phyloP scores from a whole-genome alignment of 1,284 basidiomycete genomes.

The Ganoderma sinense region DNA sequence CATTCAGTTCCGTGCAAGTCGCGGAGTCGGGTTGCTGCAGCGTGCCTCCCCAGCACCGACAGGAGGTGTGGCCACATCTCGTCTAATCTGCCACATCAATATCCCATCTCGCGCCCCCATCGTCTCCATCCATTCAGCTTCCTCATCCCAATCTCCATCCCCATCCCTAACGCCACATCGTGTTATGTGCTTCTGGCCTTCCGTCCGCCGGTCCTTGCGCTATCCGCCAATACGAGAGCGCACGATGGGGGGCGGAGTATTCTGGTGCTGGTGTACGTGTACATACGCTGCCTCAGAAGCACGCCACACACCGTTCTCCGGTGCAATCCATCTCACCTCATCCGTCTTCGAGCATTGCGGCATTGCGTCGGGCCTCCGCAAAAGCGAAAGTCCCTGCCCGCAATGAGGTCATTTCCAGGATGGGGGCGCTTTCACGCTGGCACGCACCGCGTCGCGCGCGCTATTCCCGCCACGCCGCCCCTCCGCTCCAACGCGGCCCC shows the following conservation, averaged over 20 bases:
- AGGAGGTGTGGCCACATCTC: slow-evolving; percentile 4
- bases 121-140: slow-evolving; percentile 6
- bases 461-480: slow-evolving; percentile 18
- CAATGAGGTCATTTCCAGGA: slow-evolving; percentile 27
- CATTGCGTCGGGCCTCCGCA: neutral
- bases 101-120: neutral
- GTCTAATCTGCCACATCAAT: slow-evolving; percentile 1
- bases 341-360: slow-evolving; percentile 17
- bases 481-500: slow-evolving; percentile 21
- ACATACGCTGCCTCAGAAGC: slow-evolving; percentile 15
- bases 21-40: slow-evolving; percentile 22
- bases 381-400: slow-evolving; percentile 1
- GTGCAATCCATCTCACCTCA: slow-evolving; percentile 9
- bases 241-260: slow-evolving; percentile 10
- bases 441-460: slow-evolving; percentile 13
- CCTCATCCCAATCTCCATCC: slow-evolving; percentile 9
- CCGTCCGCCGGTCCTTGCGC: neutral
- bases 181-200: slow-evolving; percentile 2
- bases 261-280: neutral
- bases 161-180: neutral
- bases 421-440: slow-evolving; percentile 14
- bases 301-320: slow-evolving; percentile 23
- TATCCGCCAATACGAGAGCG: slow-evolving; percentile 18
- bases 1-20: slow-evolving; percentile 22
- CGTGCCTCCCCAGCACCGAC: slow-evolving; percentile 10